Percentiles rank a stretch among this genome's conserved stretches.
These are phyloP conservation scores for Simplicillium aogashimaense DNA, from an alignment of 2,329 filamentous ascomycete species.

Conservation along the genomic window DNA sequence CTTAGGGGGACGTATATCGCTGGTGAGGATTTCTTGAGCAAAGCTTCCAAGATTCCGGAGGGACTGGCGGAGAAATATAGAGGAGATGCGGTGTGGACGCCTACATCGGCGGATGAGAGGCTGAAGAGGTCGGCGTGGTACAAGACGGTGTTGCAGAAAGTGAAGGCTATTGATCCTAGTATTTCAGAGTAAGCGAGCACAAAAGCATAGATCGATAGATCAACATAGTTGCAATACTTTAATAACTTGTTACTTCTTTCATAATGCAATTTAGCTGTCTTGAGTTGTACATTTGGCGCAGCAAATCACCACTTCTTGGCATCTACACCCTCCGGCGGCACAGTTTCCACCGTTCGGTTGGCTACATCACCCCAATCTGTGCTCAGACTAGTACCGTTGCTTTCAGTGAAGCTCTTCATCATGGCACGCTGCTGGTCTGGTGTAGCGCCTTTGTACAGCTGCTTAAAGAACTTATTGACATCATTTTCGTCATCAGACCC, in stretches of 20 bases:
- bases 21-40: slow-evolving; percentile 31
- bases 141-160: slow-evolving; percentile 10
- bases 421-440: slow-evolving; percentile 82
- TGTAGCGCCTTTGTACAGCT: slow-evolving; percentile 67
- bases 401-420: slow-evolving; percentile 96
- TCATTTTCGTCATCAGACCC: slow-evolving; percentile 50
- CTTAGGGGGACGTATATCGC: slow-evolving; percentile 79
- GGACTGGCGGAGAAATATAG: slow-evolving; percentile 14
- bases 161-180: slow-evolving; percentile 1
- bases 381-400: slow-evolving; percentile 83
- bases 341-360: slow-evolving; percentile 58
- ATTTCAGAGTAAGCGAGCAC: not conserved
- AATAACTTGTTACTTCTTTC: not conserved
- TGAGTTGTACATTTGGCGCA: not conserved
- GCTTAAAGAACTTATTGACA: slow-evolving; percentile 81
- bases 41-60: slow-evolving; percentile 18
- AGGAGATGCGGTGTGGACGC: slow-evolving; percentile 14
- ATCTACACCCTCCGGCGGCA: slow-evolving; percentile 68
- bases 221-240: not conserved
- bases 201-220: not conserved
- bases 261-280: not conserved
- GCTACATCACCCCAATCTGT: slow-evolving; percentile 86
- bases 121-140: slow-evolving; percentile 17
- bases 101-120: slow-evolving; percentile 12
- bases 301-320: slow-evolving; percentile 56